Base-by-base conservation (phyloP, 352 stramenopile species). In the Pythium plurisporium region DNA sequence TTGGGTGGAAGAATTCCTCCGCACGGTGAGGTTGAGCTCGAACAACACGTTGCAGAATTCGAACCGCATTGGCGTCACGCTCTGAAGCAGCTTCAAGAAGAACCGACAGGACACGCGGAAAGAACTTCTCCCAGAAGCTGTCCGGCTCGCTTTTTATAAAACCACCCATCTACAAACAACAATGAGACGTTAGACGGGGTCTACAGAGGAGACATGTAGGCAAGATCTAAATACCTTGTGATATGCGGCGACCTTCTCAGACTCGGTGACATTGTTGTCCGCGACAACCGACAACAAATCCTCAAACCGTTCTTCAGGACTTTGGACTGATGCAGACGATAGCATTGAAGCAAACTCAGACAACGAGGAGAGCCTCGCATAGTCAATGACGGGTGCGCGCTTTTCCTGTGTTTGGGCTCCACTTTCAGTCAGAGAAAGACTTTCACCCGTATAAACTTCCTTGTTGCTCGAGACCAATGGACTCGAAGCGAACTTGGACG, bases 1-100 rank as follows among this genome's bases (percentile, higher is more conserved):
- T 76, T n/a, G 76, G 61, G 30, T 86, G 69, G 29, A 82, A 72
- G 59, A 79, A 87, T 48, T 73, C 67, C 49, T 87, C 62, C 0
- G 69, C 65, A 7, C 73, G 79, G 30, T 57, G 53, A 12, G 65
- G 55, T 27, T 86, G 76, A 17, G 56, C 50, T 34, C 69, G 48
- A 6, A 91, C 63, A 17, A 91, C 54, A 12, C 57, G 59, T 34
- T 79, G 65, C 0, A 91, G 43, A 37, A 87, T 70, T 19, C 80
- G 82, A n/a, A 89, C 59, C 0, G 76, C 76, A 17, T 70, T 70
- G 11, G 73, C 58, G 27, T 85, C 71, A 1, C 72, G 71, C 14
- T 85, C 73, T 8, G 64, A 74, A 1, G 68, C 72, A 42, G 60
- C 67, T 34, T 89, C 63, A 7, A 70, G 46, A 10, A 70, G 47